Conservation (phyloP, 148 eudicot genomes). For the Agrostemma githago region DNA sequence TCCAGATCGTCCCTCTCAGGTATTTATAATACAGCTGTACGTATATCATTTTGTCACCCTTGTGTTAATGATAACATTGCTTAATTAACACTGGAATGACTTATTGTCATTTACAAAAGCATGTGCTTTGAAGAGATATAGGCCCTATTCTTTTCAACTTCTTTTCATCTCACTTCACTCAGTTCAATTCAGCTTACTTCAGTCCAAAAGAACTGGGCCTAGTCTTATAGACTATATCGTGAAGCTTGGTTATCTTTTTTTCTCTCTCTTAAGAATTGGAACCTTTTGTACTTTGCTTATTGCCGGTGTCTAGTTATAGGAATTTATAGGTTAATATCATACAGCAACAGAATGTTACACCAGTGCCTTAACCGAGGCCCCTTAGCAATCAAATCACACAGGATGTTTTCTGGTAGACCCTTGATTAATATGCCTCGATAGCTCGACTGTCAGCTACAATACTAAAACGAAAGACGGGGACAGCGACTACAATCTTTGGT, state of each 20-base stretch:
- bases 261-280: too few relatives aligned
- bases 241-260: background rate
- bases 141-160: too few relatives aligned
- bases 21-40: conserved; percentile 20
- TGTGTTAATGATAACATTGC: background rate
- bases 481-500: background rate
- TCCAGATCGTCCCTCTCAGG: conserved; percentile 63
- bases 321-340: background rate
- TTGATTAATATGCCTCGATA: background rate
- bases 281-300: background rate
- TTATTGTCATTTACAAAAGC: background rate
- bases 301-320: background rate
- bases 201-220: too few relatives aligned
- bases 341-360: background rate
- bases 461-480: background rate
- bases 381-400: background rate
- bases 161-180: too few relatives aligned
- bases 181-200: too few relatives aligned
- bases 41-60: background rate
- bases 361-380: background rate
- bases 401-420: background rate
- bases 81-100: background rate
- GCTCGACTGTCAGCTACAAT: background rate
- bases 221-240: background rate
- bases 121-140: background rate